Conservation (phyloP, 1,284 basidiomycete genomes). For the Ceratobasidium sp. region DNA sequence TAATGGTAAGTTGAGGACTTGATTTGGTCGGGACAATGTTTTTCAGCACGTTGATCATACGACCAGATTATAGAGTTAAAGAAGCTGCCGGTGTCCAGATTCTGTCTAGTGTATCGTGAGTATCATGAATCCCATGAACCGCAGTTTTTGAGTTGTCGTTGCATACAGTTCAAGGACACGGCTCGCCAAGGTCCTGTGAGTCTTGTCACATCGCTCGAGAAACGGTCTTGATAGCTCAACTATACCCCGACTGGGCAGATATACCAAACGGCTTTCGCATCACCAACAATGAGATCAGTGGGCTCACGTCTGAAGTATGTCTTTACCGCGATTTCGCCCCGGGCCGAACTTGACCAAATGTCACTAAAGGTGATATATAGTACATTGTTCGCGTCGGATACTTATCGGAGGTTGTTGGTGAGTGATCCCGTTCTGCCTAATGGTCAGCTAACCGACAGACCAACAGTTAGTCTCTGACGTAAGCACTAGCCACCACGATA, state of each 20-base stretch:
- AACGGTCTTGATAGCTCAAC: background rate
- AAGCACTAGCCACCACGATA: background rate
- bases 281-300: background rate
- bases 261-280: background rate
- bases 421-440: background rate
- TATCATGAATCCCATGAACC: background rate
- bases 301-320: background rate
- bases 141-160: background rate
- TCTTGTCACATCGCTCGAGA: background rate
- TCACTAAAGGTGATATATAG: background rate
- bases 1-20: background rate
- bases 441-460: background rate
- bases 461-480: slow-evolving; percentile 7
- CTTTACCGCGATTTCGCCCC: background rate
- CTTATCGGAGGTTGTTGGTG: background rate
- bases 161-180: slow-evolving; percentile 8
- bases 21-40: background rate
- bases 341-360: background rate
- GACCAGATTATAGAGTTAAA: background rate
- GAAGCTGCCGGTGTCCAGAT: background rate
- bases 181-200: background rate
- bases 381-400: background rate
- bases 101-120: slow-evolving; percentile 8
- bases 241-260: background rate
- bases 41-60: background rate